These are phyloP conservation scores for Auriscalpium orientale DNA, from an alignment of 768 basidiomycete genomes.

Conservation along the genomic window DNA sequence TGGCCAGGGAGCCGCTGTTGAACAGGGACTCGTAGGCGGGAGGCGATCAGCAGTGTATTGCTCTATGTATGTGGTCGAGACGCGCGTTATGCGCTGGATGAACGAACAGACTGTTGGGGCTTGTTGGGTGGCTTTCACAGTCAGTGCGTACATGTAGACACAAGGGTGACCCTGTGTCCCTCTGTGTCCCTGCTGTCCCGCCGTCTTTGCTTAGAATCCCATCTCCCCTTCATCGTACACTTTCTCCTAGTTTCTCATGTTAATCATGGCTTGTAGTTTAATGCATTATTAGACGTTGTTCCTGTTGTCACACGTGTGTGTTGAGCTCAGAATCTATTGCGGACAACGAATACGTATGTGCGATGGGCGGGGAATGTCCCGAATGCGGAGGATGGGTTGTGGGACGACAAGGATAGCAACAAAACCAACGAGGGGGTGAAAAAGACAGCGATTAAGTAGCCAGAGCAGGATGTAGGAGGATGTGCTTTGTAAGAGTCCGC, in stretches of 20 bases:
- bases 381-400: background rate
- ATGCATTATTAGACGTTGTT: background rate
- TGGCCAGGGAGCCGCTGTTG: conserved; percentile 13
- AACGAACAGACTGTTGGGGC: background rate
- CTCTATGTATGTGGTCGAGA: background rate
- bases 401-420: background rate
- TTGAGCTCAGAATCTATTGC: too few species aligned
- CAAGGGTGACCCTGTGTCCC: background rate
- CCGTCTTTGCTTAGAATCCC: background rate
- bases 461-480: background rate
- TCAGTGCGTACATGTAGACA: background rate
- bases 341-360: background rate
- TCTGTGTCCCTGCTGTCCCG: background rate
- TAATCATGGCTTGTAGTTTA: background rate
- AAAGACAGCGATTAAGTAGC: background rate
- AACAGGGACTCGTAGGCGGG: background rate
- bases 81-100: background rate
- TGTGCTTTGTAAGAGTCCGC: background rate
- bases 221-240: background rate
- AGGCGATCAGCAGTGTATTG: background rate
- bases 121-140: background rate
- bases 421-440: background rate
- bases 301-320: background rate
- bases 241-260: background rate
- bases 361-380: background rate